phyloP scores from a whole-genome alignment of 2,329 filamentous ascomycete genomes.

The Colletotrichum brevisporum region DNA sequence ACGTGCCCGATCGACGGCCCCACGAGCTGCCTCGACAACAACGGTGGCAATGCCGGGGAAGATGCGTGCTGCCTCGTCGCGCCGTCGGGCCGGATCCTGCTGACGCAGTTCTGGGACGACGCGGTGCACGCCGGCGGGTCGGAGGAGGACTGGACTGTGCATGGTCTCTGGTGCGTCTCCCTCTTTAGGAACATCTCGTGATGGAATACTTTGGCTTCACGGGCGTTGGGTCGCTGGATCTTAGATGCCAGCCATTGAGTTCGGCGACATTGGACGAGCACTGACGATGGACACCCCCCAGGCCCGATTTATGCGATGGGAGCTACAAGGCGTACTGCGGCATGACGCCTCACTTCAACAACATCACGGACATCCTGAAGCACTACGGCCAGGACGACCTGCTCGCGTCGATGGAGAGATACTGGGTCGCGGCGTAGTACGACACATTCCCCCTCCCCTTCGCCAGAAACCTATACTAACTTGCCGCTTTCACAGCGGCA shows the following conservation, averaged over 20 bases:
- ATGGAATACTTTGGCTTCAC: background rate
- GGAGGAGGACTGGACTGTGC: slow-evolving; percentile 60
- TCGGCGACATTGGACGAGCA: background rate
- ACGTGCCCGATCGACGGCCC: slow-evolving; percentile 59
- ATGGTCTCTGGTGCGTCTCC: slow-evolving; percentile 56
- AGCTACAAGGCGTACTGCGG: slow-evolving; percentile 59
- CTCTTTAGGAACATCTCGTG: background rate
- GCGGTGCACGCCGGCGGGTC: slow-evolving; percentile 55
- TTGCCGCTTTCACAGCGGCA: slow-evolving; percentile 53
- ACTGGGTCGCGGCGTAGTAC: slow-evolving; percentile 58
- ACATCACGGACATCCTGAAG: slow-evolving; percentile 58
- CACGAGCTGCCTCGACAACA: slow-evolving; percentile 56
- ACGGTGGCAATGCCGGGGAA: slow-evolving; percentile 46
- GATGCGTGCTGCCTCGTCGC: slow-evolving; percentile 60
- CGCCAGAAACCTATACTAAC: background rate
- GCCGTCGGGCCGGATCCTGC: slow-evolving; percentile 56
- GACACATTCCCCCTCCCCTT: slow-evolving; percentile 34
- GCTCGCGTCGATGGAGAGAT: slow-evolving; percentile 57
- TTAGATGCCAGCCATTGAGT: background rate
- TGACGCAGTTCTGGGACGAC: slow-evolving; percentile 62
- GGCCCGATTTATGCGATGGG: slow-evolving; percentile 61
- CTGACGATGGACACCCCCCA: slow-evolving; percentile 40
- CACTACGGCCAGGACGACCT: slow-evolving; percentile 56
- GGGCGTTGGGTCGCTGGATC: background rate
- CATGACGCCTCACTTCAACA: slow-evolving; percentile 57